phyloP scores from a whole-genome alignment of 1,284 basidiomycete species.

The Cryptococcus sp. region DNA sequence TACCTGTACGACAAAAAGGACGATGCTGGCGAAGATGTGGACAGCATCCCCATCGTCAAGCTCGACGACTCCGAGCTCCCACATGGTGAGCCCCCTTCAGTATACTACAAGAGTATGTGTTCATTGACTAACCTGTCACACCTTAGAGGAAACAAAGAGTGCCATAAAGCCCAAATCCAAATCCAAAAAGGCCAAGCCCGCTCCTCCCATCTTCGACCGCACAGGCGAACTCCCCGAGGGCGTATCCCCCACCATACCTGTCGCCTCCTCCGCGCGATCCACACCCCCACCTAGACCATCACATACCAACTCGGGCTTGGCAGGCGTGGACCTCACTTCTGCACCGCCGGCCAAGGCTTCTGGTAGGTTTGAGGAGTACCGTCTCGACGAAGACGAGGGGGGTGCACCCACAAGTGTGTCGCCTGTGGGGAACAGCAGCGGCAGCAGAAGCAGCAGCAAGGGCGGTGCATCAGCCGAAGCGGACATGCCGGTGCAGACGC shows the following conservation, averaged over 20 bases:
- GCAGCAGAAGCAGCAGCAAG: constrained; percentile 2
- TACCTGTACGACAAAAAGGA: constrained; percentile 64
- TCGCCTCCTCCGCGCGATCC: constrained; percentile 20
- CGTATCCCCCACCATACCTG: constrained; percentile 40
- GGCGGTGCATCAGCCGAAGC: constrained; percentile 3
- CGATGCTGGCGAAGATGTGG: constrained; percentile 58
- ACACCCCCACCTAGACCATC: constrained; percentile 9
- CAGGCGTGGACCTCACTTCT: constrained; percentile 26
- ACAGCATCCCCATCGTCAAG: constrained; percentile 77
- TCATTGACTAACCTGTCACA: not conserved
- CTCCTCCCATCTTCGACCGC: constrained; percentile 58
- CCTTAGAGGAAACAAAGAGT: not conserved
- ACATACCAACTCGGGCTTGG: constrained; percentile 38
- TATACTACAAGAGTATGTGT: not conserved
- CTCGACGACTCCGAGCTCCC: constrained; percentile 56
- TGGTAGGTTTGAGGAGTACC: constrained; percentile 61
- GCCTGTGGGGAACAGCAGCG: constrained; percentile 11
- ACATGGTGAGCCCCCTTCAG: not conserved
- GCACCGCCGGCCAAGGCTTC: not conserved
- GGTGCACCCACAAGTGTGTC: constrained; percentile 49
- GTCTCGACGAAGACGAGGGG: constrained; percentile 49
- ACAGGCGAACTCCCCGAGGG: constrained; percentile 80
- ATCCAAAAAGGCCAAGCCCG: constrained; percentile 17
- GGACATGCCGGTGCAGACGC: constrained; percentile 22
- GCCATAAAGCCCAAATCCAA: constrained; percentile 8